These are phyloP conservation scores for Solanum corneliomulleri DNA, from an alignment of 257 asterid genomes.

Conservation along the genomic window DNA sequence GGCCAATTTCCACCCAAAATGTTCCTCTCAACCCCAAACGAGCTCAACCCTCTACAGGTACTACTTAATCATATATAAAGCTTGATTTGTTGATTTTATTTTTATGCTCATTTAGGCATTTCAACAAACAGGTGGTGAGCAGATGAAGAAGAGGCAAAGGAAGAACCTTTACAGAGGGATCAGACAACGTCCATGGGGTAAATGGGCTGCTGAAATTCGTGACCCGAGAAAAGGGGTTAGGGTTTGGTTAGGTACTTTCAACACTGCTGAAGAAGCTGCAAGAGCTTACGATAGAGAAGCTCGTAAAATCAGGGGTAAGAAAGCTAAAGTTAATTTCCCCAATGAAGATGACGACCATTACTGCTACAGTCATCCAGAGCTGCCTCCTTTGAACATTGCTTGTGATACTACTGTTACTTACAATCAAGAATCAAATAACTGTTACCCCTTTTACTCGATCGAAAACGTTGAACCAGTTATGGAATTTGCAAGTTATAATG, in stretches of 20 bases:
- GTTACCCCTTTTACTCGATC: neutral
- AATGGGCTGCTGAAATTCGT: constrained; percentile 97
- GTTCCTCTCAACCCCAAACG: constrained; percentile 18
- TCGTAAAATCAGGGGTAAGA: constrained; percentile 68
- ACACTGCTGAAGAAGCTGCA: constrained; percentile 88
- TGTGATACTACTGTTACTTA: neutral
- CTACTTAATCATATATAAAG: neutral
- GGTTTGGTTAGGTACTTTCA: constrained; percentile 86
- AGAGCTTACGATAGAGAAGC: constrained; percentile 83
- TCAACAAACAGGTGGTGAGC: constrained; percentile 24
- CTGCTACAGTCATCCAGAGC: neutral
- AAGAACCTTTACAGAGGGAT: constrained; percentile 73
- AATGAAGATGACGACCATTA: constrained; percentile 17
- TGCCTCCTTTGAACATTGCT: neutral
- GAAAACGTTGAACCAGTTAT: neutral
- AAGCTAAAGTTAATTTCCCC: constrained; percentile 85
- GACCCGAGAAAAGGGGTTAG: constrained; percentile 90
- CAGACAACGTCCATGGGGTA: constrained; percentile 91
- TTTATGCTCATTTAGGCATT: neutral
- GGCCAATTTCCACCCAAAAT: constrained; percentile 22
- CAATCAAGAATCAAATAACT: neutral
- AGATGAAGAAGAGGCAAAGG: constrained; percentile 41
- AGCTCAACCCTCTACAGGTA: constrained; percentile 30
- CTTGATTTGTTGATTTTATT: neutral
- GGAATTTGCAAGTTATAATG: neutral